Evolutionary conservation across 202 grass and related monocot species (phyloP), one percentile per base, ranked within the genome.

Genomic region (Sporobolus alterniflorus): DNA sequence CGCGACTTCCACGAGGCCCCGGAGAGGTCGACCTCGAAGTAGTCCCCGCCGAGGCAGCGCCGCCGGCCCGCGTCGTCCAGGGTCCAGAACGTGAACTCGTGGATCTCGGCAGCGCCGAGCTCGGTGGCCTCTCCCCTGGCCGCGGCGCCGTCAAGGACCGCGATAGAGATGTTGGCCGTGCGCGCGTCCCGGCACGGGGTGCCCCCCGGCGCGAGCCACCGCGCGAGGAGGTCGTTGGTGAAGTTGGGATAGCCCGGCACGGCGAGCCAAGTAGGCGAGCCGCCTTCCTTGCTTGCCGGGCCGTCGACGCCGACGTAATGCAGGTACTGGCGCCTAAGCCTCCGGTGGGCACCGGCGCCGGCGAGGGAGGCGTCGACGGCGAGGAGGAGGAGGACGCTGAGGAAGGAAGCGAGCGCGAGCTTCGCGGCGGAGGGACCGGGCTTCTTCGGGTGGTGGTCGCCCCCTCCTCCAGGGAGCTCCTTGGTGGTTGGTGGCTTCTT

Each of bases 211-310:
- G 83, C 71, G 52, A 94, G 84, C 96, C 93, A 99, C 64, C 96
- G 87, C 16, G 83, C 85, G 12, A 98, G 72, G 36, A 98, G 89
- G 36, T 87, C 87, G 21, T 87, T 82, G 52, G 96, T 99, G 93
- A 90, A 99, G 65, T 96, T 94, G 24, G 73, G 41, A 5, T 59
- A 41, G 49, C 55, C 31, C 11, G 89, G 80, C 46, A 90, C 83
- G 47, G 96, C 85, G 60, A 99, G 90, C 96, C 96, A 96, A 16
- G 86, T 61, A 47, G 43, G 24, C 60, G 75, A 16, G 39, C 3
- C 18, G 4, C 4, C 64, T 1, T 3, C 54, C 51, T 10, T 9
- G 17, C 32, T 18, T 9, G 20, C 26, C 46, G 12, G 15, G 6
- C 3, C 22, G 21, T 15, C 36, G 34, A 3, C 32, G 69, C 24